A percentile compares a stretch with the other conserved stretches of the same genome.
These are phyloP conservation scores for Solanum etuberosum DNA, from an alignment of 257 asterid genomes.

Conservation along the genomic window DNA sequence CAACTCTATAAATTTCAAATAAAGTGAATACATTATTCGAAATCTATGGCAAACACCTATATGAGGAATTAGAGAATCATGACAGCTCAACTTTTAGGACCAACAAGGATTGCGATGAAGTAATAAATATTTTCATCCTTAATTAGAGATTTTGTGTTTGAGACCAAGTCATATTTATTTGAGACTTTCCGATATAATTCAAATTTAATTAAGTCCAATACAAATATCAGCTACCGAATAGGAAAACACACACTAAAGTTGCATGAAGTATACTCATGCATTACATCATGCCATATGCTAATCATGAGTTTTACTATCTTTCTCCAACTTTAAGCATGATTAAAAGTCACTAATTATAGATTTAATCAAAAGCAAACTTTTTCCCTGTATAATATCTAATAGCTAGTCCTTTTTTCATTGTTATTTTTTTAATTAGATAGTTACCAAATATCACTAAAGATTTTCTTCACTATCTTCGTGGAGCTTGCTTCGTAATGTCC, in stretches of 20 bases:
- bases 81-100: fast-evolving
- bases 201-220: too few species aligned
- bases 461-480: not conserved
- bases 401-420: not conserved
- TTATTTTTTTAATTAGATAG: conserved; percentile 3
- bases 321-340: conserved; percentile 42
- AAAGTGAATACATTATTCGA: not conserved
- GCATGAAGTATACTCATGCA: not conserved
- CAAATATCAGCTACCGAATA: not conserved
- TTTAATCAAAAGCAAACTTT: conserved; percentile 5
- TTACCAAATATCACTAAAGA: conserved; percentile 8
- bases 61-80: fast-evolving
- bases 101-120: not conserved
- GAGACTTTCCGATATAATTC: fast-evolving
- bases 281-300: not conserved
- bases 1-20: not conserved
- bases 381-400: not conserved
- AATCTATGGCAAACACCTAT: not conserved
- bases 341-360: conserved; percentile 20
- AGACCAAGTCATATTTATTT: not conserved
- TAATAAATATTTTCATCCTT: too few species aligned
- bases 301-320: not conserved
- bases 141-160: not conserved
- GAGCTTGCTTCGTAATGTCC: not conserved
- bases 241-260: not conserved